phyloP scores from a whole-genome alignment of 345 rosid genomes.

The Euclidium syriacum region DNA sequence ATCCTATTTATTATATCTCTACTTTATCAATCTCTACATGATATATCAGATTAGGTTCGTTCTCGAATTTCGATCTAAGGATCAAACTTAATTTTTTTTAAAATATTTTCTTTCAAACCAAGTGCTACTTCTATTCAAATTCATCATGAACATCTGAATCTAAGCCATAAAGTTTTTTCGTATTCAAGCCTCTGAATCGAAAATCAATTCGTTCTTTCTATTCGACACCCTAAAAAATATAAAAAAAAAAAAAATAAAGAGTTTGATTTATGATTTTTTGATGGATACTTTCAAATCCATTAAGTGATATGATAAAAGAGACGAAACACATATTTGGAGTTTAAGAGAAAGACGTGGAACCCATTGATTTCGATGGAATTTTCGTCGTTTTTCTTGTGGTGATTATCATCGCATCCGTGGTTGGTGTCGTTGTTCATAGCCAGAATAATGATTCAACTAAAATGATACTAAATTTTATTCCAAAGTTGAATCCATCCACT shows the following conservation, averaged over 20 bases:
- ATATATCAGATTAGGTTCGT: no score
- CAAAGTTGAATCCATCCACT: conserved; percentile 52
- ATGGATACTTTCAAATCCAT: conserved; percentile 67
- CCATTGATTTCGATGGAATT: conserved; percentile 37
- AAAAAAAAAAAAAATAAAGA: neutral
- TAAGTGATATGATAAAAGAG: conserved; percentile 73
- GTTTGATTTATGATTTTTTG: neutral
- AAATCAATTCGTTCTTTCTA: no score
- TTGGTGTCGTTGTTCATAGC: conserved; percentile 33
- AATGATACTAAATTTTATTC: neutral
- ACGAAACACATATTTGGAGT: conserved; percentile 46
- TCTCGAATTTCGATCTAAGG: no score
- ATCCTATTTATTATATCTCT: no score
- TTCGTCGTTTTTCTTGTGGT: conserved; percentile 33
- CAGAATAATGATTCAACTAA: conserved; percentile 13
- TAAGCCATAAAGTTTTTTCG: no score
- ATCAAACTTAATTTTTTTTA: no score
- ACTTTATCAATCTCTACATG: no score
- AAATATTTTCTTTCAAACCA: no score
- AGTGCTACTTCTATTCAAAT: no score
- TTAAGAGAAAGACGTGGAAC: conserved; percentile 38
- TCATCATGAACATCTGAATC: no score
- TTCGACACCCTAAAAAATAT: no score
- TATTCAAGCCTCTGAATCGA: no score
- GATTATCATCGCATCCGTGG: conserved; percentile 36